Conservation (phyloP, 192 early-diverging fungal genomes). For the Entrophospora sp. region DNA sequence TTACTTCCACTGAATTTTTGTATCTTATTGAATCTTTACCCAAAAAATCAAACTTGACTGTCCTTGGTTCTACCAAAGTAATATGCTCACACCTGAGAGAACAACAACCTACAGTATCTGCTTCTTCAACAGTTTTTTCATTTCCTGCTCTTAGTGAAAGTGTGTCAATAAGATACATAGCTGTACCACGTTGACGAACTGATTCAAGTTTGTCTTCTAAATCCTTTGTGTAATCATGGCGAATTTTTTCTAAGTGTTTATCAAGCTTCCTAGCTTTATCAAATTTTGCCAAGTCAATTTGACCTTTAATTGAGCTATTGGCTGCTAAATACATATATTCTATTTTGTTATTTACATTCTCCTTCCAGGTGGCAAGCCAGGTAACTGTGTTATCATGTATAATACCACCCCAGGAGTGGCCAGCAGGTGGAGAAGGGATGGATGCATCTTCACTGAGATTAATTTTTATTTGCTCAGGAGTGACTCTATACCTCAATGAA, state of each 20-base stretch:
- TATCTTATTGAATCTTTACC: no score
- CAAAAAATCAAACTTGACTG: no score
- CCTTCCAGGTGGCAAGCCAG: conserved; percentile 95
- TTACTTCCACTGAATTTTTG: no score
- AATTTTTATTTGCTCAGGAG: conserved; percentile 86
- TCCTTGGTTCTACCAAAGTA: conserved; percentile 66
- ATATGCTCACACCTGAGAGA: conserved; percentile 86
- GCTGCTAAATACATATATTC: conserved; percentile 96
- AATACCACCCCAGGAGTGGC: conserved; percentile 82
- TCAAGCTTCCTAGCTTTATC: no score
- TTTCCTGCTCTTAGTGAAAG: conserved; percentile 91
- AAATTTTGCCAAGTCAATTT: conserved; percentile 92
- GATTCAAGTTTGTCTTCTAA: conserved; percentile 91
- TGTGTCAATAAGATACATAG: conserved; percentile 90
- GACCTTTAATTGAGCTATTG: conserved; percentile 84
- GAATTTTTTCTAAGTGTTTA: no score
- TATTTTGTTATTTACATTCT: conserved; percentile 76
- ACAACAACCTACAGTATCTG: no score
- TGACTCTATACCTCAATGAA: conserved; percentile 52
- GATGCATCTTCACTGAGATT: conserved; percentile 75
- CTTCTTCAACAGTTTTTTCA: no score
- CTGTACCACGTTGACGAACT: conserved; percentile 82
- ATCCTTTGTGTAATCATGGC: no score
- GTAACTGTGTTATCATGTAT: conserved; percentile 84
- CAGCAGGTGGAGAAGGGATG: conserved; percentile 73